These are phyloP conservation scores for Teratosphaeria zuluensis DNA, from an alignment of 2,329 filamentous ascomycete genomes.

Conservation along the genomic window DNA sequence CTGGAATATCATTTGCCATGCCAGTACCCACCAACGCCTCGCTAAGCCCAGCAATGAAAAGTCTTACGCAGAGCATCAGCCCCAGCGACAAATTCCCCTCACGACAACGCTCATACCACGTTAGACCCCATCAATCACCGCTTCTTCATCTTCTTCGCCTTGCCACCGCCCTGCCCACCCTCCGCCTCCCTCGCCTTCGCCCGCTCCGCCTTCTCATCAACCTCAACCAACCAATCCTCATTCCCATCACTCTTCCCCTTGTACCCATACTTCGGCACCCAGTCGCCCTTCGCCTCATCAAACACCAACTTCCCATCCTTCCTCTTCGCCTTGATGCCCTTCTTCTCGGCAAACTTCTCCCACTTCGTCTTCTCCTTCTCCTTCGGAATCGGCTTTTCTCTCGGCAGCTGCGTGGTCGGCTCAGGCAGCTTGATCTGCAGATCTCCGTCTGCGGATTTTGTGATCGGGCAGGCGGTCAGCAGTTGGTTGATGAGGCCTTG, in stretches of 20 bases:
- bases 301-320: slow-evolving; percentile 73
- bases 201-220: slow-evolving; percentile 60
- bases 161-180: background rate
- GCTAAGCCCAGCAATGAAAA: background rate
- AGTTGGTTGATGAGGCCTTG: slow-evolving; percentile 93
- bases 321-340: slow-evolving; percentile 86
- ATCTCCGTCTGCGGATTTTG: slow-evolving; percentile 48
- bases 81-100: background rate
- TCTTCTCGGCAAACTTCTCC: slow-evolving; percentile 93
- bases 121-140: background rate
- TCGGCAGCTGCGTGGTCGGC: slow-evolving; percentile 61
- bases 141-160: slow-evolving; percentile 1
- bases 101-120: background rate
- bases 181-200: slow-evolving; percentile 11
- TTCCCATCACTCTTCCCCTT: slow-evolving; percentile 70
- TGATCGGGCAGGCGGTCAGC: slow-evolving; percentile 75
- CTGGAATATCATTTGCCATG: too few relatives aligned
- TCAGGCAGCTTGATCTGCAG: slow-evolving; percentile 72
- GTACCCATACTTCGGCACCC: slow-evolving; percentile 93
- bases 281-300: slow-evolving; percentile 76
- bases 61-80: background rate
- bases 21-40: background rate
- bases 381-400: slow-evolving; percentile 82
- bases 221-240: slow-evolving; percentile 82
- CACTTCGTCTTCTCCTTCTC: slow-evolving; percentile 82